Base-by-base conservation (phyloP, 2,329 filamentous ascomycete genomes). In the Colletotrichum liaoningense region DNA sequence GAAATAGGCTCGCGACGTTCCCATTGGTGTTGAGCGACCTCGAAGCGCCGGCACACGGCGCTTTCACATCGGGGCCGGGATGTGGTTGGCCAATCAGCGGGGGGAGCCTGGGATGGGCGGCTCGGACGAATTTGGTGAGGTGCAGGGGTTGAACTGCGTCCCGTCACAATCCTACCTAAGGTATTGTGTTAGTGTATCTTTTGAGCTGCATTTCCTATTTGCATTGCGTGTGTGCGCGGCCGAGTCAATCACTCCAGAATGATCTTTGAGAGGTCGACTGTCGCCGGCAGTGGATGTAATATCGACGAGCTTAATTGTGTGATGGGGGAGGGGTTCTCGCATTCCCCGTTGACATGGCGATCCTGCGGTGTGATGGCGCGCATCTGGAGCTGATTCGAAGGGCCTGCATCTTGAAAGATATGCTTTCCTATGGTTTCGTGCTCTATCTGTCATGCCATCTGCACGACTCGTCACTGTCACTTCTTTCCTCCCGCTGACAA, bases 11-110 rank as follows among this genome's bases (percentile, higher is more conserved):
- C 57, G 52, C 46, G 63, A 38, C 59, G 58, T 54, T 73, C 28
- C 52, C 60, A 76, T 76, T 76, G 75, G 74, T 52, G 74, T 63
- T 63, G 60, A 63, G 42, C 35, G 42, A 38, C 56, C 74, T 76
- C 67, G 74, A 76, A 75, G 75, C 75, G 75, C 75, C 67, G 68
- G 65, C 58, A 67, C 55, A 67, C 59, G 63, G 74, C 75, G 73
- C 71, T 67, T 74, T 75, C 64, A 74, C 67, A 66, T 73, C 62
- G 54, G 57, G 52, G 63, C 73, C 67, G 66, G 75, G 63, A 49
- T 56, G 30, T 11, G n/a, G 4, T 30, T 24, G 49, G 28, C 75
- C 75, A 76, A 76, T 76, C 60, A 74, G 62, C 26, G 52, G 38
- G 19, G 14, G 54, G 30, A 19, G 26, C 42, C 60, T 26, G 62